Base-by-base conservation (phyloP, 2,329 filamentous ascomycete species). In the Lomentospora prolificans region DNA sequence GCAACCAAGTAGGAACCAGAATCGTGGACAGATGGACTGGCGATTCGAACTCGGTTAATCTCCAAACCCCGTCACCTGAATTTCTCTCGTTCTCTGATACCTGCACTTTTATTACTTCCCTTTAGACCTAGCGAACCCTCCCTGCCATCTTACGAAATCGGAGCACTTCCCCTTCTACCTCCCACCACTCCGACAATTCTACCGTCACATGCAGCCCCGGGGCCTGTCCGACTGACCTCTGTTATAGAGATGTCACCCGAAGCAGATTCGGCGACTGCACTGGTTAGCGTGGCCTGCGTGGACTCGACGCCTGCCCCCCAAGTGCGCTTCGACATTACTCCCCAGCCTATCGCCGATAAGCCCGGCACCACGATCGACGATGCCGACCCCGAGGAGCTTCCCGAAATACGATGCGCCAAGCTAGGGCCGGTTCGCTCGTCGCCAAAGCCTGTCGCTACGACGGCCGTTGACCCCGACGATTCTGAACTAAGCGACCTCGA, bases 401-500 rank as follows among this genome's bases (percentile, higher is more conserved):
- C 30, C 55, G 61, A 67, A 57, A 63, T 65, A 57, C 65, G 70
- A 58, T 67, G 66, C 60, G 65, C 70, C 2, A 50, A 55, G n/a
- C 53, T 52, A 60, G 69, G 73, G 28, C 71, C 68, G 58, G 9
- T n/a, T 50, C 33, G 3, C 80, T 80, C 62, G 69, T 85, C 56
- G 44, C 82, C 82, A 53, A 81, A 85, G 63, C 84, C 79, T 66
- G 84, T 84, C 69, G 78, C 78, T 66, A 75, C 77, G 56, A 70
- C 74, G 64, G 83, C 81, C 64, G 75, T 80, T 59, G 80, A 84
- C 63, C 75, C 70, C 53, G 82, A 78, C 66, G 80, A 85, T 63
- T 86, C 83, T 54, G 83, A 86, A 66, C 72, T 86, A 30, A 85
- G 82, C 70, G 83, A 86, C 55, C 73, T 85, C 54, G 82, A 85